Evolutionary conservation across 1,284 basidiomycete species (phyloP).

Genomic region (Malassezia cuniculi): DNA sequence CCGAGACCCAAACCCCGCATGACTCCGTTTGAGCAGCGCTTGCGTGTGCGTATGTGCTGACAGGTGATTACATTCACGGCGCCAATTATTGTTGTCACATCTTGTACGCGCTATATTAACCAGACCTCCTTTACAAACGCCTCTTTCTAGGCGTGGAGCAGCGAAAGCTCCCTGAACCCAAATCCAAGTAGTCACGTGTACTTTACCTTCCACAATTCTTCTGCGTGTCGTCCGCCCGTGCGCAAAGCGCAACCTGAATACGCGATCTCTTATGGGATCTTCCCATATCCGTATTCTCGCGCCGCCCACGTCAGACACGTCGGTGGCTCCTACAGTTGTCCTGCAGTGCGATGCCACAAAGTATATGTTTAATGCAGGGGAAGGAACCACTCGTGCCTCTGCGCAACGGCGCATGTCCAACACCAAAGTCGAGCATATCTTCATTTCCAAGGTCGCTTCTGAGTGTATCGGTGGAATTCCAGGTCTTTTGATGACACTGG

Average conservation of each 20-base stretch:
- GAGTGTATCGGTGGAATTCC: constrained; percentile 47
- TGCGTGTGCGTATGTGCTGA: constrained; percentile 9
- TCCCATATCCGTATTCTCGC: constrained; percentile 27
- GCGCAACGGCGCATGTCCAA: constrained; percentile 57
- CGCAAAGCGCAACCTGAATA: not conserved
- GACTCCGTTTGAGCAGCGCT: constrained; percentile 11
- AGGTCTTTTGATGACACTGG: constrained; percentile 71
- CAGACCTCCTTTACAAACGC: constrained; percentile 33
- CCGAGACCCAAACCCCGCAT: not conserved
- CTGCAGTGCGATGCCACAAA: constrained; percentile 62
- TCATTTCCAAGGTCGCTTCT: constrained; percentile 58
- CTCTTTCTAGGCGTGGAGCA: constrained; percentile 36
- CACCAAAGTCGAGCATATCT: constrained; percentile 58
- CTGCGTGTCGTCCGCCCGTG: not conserved
- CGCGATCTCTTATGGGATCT: constrained; percentile 4
- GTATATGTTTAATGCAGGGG: constrained; percentile 74
- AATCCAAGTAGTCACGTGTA: not conserved
- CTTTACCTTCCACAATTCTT: not conserved
- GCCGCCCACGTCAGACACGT: constrained; percentile 48
- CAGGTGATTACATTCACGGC: constrained; percentile 13
- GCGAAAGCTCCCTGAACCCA: constrained; percentile 18
- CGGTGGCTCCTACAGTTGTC: constrained; percentile 66
- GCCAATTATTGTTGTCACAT: constrained; percentile 11
- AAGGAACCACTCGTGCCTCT: constrained; percentile 63
- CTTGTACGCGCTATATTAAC: constrained; percentile 3